phyloP scores from a whole-genome alignment of 2,329 filamentous ascomycete species.

The Pezicula neosporulosa region DNA sequence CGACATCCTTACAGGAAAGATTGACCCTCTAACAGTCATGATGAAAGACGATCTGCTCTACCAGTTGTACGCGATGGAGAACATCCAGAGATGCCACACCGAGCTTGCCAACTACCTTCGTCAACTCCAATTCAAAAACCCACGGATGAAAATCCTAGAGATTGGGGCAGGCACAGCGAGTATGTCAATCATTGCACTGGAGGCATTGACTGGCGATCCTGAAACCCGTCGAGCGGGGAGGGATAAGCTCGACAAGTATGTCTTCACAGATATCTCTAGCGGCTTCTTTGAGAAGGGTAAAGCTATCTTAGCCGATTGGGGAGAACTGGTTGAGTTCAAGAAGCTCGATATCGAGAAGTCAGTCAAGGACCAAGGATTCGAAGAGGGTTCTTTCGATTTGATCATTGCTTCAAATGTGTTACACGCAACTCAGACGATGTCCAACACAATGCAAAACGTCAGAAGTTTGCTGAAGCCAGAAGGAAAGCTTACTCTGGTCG shows the following conservation, averaged over 20 bases:
- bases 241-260: not conserved
- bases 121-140: not conserved
- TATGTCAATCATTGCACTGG: not conserved
- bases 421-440: conserved; percentile 19
- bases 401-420: conserved; percentile 20
- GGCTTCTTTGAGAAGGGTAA: not conserved
- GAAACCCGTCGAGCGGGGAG: not conserved
- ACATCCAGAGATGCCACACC: not conserved
- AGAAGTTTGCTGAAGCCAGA: conserved; percentile 27
- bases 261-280: not conserved
- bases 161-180: not conserved
- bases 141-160: not conserved
- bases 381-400: conserved; percentile 14
- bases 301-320: not conserved
- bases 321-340: conserved; percentile 18
- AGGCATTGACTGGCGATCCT: not conserved
- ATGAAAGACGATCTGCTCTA: not conserved
- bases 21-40: not conserved
- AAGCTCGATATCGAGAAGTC: conserved; percentile 20
- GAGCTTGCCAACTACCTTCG: not conserved
- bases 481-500: conserved; percentile 24
- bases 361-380: conserved; percentile 14
- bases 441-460: conserved; percentile 21
- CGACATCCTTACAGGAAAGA: not conserved
- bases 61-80: not conserved